Evolutionary conservation across 1,139 yeast species (phyloP).

Genomic region (Geotrichum carabidarum): DNA sequence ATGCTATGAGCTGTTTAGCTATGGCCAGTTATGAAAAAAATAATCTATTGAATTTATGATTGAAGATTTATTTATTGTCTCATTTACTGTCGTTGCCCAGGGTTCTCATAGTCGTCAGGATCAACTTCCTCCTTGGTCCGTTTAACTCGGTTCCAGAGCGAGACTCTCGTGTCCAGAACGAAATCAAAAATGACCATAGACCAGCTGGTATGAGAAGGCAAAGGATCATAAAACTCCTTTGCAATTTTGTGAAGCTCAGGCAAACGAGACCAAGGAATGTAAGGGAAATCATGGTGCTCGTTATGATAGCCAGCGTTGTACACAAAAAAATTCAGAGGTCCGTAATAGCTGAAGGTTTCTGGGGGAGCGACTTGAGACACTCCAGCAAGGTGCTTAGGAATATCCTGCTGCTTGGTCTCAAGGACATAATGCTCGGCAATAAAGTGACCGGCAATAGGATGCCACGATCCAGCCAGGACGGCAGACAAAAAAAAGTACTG

Average conservation of each 20-base stretch:
- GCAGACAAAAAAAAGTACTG: constrained; percentile 69
- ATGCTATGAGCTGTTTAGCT: background rate
- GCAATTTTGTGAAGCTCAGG: constrained; percentile 65
- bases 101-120: constrained; percentile 22
- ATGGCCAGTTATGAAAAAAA: too few relatives aligned
- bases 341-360: constrained; percentile 88
- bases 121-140: constrained; percentile 37
- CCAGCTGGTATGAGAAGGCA: constrained; percentile 80
- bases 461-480: constrained; percentile 84
- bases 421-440: constrained; percentile 89
- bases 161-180: constrained; percentile 59
- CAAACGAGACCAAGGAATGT: constrained; percentile 81
- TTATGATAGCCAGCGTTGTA: constrained; percentile 95
- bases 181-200: constrained; percentile 69
- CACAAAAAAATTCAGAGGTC: constrained; percentile 65
- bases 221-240: constrained; percentile 71
- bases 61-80: background rate
- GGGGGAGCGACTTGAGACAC: constrained; percentile 41
- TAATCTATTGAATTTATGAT: background rate
- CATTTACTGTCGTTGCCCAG: background rate
- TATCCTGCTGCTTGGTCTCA: constrained; percentile 28
- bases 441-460: constrained; percentile 93
- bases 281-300: constrained; percentile 95
- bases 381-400: constrained; percentile 19
- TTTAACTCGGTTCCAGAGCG: constrained; percentile 77